Evolutionary conservation across 192 early-diverging fungal species (phyloP), one percentile per base, ranked within the genome.

Genomic region (Mortierella antarctica): DNA sequence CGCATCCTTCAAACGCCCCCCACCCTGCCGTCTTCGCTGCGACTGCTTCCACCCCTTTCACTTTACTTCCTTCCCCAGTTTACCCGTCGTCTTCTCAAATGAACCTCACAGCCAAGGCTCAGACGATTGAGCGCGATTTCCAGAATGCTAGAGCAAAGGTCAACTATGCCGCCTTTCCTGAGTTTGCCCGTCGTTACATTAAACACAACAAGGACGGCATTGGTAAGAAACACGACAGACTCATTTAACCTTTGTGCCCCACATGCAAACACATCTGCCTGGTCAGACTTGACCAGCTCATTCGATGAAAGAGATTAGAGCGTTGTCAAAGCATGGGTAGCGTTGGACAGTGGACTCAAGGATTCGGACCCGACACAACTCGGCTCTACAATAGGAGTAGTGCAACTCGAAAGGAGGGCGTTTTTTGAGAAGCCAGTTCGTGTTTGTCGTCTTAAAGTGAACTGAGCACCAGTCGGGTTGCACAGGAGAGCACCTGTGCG

Each of bases 141-240:
- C 81, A 83, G 53, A 41, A 53, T 69, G 78, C 83, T 18, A 78
- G 82, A 10, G 84, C 73, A 45, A 85, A 70, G 64, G 86, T 83
- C 7, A 82, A 84, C 68, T 86, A 88, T 82, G 50, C 51, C 40
- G 61, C 67, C 20, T 82, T 88, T 50, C 80, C 85, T 47, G 89
- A 90, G 44, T 68, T 88, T 23, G 85, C 85, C 6, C 73, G 87
- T 65, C 85, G 88, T 11, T 90, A 88, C 68, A 56, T 81, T 55
- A 88, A 88, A 57, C 85, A 90, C 63, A 87, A 87, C 65, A 76
- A 85, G 20, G 85, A 87, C 39, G 89, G 89, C 56, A 31, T 72
- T 63, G 88, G 89, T 85, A 86, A 71, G 59, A 31, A 31, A 48
- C 21, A 31, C 31, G 31, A 31, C 31, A 3, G 31, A 31, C 1